These are phyloP conservation scores for Trametes cubensis DNA, from an alignment of 768 basidiomycete species.

Conservation along the genomic window DNA sequence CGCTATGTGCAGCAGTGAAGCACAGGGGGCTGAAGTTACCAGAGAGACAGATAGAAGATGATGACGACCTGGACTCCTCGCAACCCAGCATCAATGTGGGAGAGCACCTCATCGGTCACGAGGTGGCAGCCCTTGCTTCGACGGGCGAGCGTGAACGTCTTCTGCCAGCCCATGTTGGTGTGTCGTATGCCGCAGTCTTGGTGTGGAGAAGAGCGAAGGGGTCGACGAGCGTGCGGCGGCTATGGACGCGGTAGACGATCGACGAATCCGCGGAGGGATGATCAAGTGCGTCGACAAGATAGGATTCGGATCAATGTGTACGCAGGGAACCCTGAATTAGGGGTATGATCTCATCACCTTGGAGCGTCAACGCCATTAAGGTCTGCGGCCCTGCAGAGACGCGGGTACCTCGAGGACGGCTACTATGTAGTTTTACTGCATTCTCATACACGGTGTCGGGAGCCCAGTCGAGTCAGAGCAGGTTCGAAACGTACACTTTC, in stretches of 20 bases:
- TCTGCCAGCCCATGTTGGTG: slow-evolving; percentile 83
- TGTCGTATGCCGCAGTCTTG: not conserved
- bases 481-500: no score
- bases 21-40: slow-evolving; percentile 8
- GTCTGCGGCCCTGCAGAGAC: no score
- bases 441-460: no score
- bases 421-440: no score
- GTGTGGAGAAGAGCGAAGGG: not conserved
- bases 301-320: slow-evolving; percentile 14
- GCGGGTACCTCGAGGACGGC: no score
- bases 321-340: slow-evolving; percentile 6
- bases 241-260: not conserved
- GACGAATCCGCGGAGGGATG: not conserved
- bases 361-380: no score
- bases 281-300: slow-evolving; percentile 9
- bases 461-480: no score
- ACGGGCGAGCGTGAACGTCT: slow-evolving; percentile 67
- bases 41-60: slow-evolving; percentile 16
- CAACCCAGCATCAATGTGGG: slow-evolving; percentile 70
- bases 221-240: not conserved
- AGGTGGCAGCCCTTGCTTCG: slow-evolving; percentile 75
- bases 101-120: slow-evolving; percentile 74
- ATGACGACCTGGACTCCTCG: slow-evolving; percentile 59
- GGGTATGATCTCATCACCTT: slow-evolving; percentile 12
- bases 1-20: not conserved